phyloP scores from a whole-genome alignment of 345 rosid genomes.

The Gossypium bickii region DNA sequence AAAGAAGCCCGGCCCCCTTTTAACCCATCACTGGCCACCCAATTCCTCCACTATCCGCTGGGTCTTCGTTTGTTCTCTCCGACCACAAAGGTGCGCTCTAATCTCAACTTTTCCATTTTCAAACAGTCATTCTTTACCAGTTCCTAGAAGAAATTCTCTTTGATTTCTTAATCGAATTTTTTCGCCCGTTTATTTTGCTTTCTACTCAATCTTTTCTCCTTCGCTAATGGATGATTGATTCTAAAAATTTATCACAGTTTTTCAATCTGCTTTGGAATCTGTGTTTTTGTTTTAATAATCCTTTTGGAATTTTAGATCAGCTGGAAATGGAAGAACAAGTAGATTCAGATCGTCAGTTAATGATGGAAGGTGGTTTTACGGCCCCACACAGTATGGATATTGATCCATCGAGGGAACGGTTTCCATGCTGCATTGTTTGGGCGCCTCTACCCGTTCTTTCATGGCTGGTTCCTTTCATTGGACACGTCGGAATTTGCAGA shows the following conservation, averaged over 20 bases:
- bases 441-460: slow-evolving; percentile 88
- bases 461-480: slow-evolving; percentile 86
- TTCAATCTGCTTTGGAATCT: background rate
- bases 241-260: background rate
- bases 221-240: background rate
- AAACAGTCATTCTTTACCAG: background rate
- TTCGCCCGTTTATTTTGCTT: background rate
- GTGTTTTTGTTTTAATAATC: background rate
- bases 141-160: background rate
- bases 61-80: background rate
- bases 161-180: background rate
- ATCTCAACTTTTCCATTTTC: background rate
- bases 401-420: slow-evolving; percentile 65
- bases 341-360: slow-evolving; percentile 40
- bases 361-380: slow-evolving; percentile 35
- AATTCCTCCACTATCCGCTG: background rate
- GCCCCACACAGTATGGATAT: slow-evolving; percentile 35
- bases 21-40: background rate
- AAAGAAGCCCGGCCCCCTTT: background rate
- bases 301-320: background rate
- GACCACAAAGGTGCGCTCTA: background rate
- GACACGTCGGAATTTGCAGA: slow-evolving; percentile 81
- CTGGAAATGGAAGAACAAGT: slow-evolving; percentile 38
- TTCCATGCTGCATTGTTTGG: slow-evolving; percentile 90
- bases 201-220: background rate